These are phyloP conservation scores for Venturia pyrina DNA, from an alignment of 2,329 filamentous ascomycete species.

Conservation along the genomic window DNA sequence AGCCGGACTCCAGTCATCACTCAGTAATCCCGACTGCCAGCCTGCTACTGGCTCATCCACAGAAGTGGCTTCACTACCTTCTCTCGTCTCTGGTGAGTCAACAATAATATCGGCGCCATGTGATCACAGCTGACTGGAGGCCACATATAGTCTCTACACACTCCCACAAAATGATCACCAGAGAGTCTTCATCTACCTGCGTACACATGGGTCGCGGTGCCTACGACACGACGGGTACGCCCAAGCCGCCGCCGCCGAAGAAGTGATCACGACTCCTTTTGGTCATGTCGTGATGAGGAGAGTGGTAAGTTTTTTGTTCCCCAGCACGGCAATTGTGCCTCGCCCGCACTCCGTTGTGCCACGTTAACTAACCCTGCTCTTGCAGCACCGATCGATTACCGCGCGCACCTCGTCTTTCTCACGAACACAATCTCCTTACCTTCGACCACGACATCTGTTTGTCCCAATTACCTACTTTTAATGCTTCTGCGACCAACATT, in stretches of 20 bases:
- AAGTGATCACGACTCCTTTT: conserved; percentile 14
- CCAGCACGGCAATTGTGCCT: not conserved
- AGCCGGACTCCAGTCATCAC: not conserved
- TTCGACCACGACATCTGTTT: not conserved
- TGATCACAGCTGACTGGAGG: not conserved
- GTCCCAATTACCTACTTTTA: conserved; percentile 3
- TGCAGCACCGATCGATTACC: not conserved
- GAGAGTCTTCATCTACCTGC: conserved; percentile 27
- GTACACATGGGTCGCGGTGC: conserved; percentile 39
- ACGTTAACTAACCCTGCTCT: conserved; percentile 3
- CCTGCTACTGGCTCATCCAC: not conserved
- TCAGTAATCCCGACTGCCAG: not conserved
- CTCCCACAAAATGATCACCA: conserved; percentile 30
- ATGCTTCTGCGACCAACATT: not conserved
- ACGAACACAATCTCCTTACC: not conserved
- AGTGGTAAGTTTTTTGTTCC: not conserved
- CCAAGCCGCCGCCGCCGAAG: conserved; percentile 34
- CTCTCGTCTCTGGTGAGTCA: conserved; percentile 6
- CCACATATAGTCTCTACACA: conserved; percentile 4
- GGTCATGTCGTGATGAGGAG: not conserved
- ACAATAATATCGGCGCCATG: not conserved
- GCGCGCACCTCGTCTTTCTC: not conserved
- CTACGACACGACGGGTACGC: conserved; percentile 40
- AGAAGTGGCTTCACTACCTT: not conserved
- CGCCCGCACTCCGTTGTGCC: not conserved